Evolutionary conservation across 441 rosid species (phyloP).

Genomic region (Kokia cookei): DNA sequence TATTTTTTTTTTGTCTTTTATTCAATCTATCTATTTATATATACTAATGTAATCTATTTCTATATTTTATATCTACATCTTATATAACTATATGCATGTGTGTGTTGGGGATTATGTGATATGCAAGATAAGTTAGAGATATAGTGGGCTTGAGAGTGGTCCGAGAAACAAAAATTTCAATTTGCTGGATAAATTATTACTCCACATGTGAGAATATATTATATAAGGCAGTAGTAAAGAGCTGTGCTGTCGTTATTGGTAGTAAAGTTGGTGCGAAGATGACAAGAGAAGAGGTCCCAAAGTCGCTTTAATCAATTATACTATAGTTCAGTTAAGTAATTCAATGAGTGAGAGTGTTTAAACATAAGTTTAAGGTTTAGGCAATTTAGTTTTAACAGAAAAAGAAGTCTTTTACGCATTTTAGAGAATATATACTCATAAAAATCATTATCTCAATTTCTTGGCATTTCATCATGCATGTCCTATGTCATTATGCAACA

Average conservation of each 20-base stretch:
- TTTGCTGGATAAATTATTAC: not conserved
- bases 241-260: not conserved
- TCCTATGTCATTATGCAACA: not conserved
- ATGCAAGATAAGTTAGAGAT: not conserved
- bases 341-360: not conserved
- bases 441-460: not conserved
- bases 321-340: not conserved
- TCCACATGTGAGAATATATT: not conserved
- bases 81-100: no score
- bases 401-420: not conserved
- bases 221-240: not conserved
- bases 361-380: not conserved
- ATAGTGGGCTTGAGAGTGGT: not conserved
- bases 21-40: not conserved
- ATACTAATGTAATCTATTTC: no score
- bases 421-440: not conserved
- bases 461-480: not conserved
- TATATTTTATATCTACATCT: not conserved
- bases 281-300: not conserved
- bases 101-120: not conserved
- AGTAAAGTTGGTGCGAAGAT: not conserved
- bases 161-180: not conserved
- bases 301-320: not conserved
- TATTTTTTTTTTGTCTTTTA: not conserved
- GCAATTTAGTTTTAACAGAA: not conserved